Percentiles rank a stretch among this genome's conserved stretches.
phyloP scores from a whole-genome alignment of 768 basidiomycete genomes.

The Pulveroboletus sp. region DNA sequence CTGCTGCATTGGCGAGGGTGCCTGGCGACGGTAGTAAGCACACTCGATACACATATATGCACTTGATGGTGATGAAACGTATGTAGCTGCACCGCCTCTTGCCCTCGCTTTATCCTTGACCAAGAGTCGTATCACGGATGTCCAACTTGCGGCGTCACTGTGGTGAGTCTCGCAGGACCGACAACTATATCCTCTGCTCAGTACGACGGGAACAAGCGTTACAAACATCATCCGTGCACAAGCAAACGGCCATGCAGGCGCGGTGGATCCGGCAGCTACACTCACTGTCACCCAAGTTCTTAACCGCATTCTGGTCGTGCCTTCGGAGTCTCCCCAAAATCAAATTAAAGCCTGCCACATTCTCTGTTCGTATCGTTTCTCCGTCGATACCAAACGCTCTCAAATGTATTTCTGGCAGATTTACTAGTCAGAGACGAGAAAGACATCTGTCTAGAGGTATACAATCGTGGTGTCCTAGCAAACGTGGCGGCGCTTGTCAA shows the following conservation, averaged over 20 bases:
- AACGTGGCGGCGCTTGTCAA: conserved; percentile 50
- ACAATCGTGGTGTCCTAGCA: conserved; percentile 61
- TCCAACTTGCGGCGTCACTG: conserved; percentile 66
- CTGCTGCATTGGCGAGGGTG: conserved; percentile 43
- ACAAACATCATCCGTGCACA: conserved; percentile 59
- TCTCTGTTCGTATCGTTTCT: conserved; percentile 47
- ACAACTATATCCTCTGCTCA: neutral
- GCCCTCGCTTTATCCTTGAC: conserved; percentile 45
- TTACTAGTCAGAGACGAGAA: conserved; percentile 68
- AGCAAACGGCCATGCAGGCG: conserved; percentile 25
- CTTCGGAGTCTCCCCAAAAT: conserved; percentile 37
- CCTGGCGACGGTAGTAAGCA: conserved; percentile 36
- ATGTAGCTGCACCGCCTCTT: conserved; percentile 24
- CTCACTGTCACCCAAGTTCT: conserved; percentile 67
- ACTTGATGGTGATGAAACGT: conserved; percentile 2
- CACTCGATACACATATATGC: conserved; percentile 18
- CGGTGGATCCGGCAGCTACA: conserved; percentile 42
- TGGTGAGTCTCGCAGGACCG: conserved; percentile 42
- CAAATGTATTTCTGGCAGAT: conserved; percentile 33
- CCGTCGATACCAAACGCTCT: neutral
- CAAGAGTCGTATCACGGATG: conserved; percentile 54
- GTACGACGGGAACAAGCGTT: conserved; percentile 35
- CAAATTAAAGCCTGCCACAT: conserved; percentile 72
- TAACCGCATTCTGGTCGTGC: conserved; percentile 50
- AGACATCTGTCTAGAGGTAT: conserved; percentile 60